Conservation (phyloP, 139 green algal genomes). For the Ettlia oleoabundans region DNA sequence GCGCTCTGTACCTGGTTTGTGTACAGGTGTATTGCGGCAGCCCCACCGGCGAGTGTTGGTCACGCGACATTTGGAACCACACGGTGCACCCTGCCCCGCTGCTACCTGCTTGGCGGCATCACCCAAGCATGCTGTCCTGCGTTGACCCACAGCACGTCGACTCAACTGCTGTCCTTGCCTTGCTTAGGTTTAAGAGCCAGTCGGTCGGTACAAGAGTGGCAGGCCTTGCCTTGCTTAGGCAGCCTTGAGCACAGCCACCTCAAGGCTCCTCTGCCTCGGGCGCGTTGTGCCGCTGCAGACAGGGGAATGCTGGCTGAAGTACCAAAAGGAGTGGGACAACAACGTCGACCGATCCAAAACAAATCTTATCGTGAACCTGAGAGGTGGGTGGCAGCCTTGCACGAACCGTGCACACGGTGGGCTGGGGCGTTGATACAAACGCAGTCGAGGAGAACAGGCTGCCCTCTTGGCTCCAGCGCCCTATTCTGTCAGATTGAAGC, state of each 20-base stretch:
- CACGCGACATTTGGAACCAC: constrained; percentile 55
- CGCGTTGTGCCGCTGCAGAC: neutral
- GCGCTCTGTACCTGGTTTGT: neutral
- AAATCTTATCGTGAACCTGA: constrained; percentile 49
- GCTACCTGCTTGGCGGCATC: neutral
- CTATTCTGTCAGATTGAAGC: too few relatives aligned
- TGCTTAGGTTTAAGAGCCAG: too few relatives aligned
- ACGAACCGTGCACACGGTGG: too few relatives aligned
- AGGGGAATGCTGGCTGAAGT: constrained; percentile 60
- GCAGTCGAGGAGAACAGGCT: too few relatives aligned
- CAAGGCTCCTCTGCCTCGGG: neutral
- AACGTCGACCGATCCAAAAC: constrained; percentile 37
- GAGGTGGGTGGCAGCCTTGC: too few relatives aligned
- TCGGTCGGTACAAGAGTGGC: too few relatives aligned
- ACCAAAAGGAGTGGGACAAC: constrained; percentile 53
- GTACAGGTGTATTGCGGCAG: constrained; percentile 21
- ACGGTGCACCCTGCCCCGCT: neutral
- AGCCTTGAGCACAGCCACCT: neutral
- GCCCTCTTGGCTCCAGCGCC: too few relatives aligned
- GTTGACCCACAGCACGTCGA: too few relatives aligned
- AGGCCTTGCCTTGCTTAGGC: neutral
- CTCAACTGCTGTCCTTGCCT: too few relatives aligned
- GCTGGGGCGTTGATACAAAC: too few relatives aligned
- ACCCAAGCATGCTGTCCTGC: too few relatives aligned
- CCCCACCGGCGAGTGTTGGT: constrained; percentile 45